Evolutionary conservation across 78 protist genomes (phyloP), one percentile per base, ranked within the genome.

Genomic region (Dictyostelium intermedium): DNA sequence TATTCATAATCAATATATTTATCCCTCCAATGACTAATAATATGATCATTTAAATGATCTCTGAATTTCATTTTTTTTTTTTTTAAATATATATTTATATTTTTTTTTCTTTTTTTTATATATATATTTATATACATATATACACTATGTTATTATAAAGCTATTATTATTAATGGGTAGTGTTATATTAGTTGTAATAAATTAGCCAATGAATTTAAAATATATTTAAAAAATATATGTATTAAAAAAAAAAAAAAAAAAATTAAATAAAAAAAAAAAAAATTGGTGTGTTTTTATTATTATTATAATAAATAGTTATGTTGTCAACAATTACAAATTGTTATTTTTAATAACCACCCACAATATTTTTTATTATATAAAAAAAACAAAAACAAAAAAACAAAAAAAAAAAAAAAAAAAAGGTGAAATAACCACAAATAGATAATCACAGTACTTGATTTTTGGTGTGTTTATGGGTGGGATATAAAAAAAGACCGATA

Each of bases 1-100:
- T 80, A 89, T 80, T 89, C 93, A 89, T 89, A 89, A 47, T 89
- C 86, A 9, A 89, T 41, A 34, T 89, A 89, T 80, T 56, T 89
- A 70, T 89, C 93, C 80, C 79, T 61, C 93, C 93, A 89, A 47
- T 89, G 93, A 35, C 66, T 50, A 50, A 89, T 43, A 18, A 66
- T 66, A 63, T 63, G 35, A 3, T 18, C 35, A n/a, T 60, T 50
- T 41, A 83, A 83, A 66, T 66, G 14, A 20, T 63, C 78, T 66
- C 87, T 34, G 41, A 63, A 83, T 41, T 83, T 83, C 20, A 50
- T 50, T 50, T 50, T 50, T 50, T 50, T 50, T 50, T 50, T 50
- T 50, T 50, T 50, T 16, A n/a, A n/a, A n/a, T n/a, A n/a, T n/a
- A n/a, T n/a, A n/a, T 50, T 50, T 50, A 16, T 50, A 16, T 50